Evolutionary conservation across 2,329 filamentous ascomycete species (phyloP), one percentile per base, ranked within the genome.

Genomic region (Aspergillus novofumigatus): DNA sequence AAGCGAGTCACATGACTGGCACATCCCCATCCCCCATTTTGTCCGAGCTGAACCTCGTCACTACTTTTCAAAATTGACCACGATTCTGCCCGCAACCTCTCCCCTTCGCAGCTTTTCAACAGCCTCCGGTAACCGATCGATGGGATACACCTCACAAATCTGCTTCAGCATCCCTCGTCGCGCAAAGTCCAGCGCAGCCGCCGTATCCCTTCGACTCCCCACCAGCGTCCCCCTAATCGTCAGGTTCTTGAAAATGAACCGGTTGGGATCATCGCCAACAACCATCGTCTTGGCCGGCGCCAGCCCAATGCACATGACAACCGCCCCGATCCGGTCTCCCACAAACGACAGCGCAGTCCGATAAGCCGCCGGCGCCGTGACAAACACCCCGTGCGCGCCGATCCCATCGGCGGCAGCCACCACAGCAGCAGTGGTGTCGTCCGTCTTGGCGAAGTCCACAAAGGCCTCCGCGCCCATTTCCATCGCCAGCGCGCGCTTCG

Each of bases 391-490:
- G 57, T 82, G 79, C 5, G 75, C 79, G 20, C 79, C 80, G 7
- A 79, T 62, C 1, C 78, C 77, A 56, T 76, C 78, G 1, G 78
- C 75, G 17, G 79, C 68, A 52, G 79, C 70, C 54, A 78, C 73
- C 2, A 83, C 77, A 38, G 76, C 77, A 3, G 70, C 71, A 0
- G 72, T 63, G 2, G 69, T 58, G 53, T 69, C 71, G 17, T 38
- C 69, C 51, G 47, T 69, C 49, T 78, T 72, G 44, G 74, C 77
- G 68, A 83, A 84, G 66, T 84, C 82, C n/a, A 85, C 71, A 66
- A 83, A 85, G 1, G 73, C 76, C 56, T 84, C 82, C 0, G 82
- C 82, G 3, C 83, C 83, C 65, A 83, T 77, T 51, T 75, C 70
- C 51, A 79, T 54, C 14, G 76, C 75, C 0, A 84, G 67, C 21